These are phyloP conservation scores for Coccomyxa sp. DNA, from an alignment of 139 green algal genomes.

Conservation along the genomic window DNA sequence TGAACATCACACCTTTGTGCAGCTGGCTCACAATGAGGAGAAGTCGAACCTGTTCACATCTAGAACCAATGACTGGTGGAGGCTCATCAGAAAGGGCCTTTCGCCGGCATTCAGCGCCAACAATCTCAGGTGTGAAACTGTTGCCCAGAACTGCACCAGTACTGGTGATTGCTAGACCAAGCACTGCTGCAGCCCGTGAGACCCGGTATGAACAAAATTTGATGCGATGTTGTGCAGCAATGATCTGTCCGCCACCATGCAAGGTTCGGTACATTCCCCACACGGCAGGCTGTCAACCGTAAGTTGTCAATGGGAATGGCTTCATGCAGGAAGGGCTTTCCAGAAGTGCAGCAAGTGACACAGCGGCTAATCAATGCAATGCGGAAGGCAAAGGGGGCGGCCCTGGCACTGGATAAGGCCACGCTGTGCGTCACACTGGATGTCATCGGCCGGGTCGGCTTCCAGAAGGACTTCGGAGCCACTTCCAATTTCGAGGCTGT, in stretches of 20 bases:
- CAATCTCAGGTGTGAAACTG: slow-evolving; percentile 5
- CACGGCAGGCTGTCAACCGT: too few relatives aligned
- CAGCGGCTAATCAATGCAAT: background rate
- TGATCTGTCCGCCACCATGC: too few relatives aligned
- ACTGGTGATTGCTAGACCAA: too few relatives aligned
- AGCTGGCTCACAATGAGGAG: background rate
- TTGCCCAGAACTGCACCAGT: too few relatives aligned
- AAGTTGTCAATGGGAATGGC: too few relatives aligned
- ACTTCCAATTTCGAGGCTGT: slow-evolving; percentile 1
- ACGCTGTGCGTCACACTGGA: slow-evolving; percentile 2
- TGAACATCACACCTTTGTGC: background rate
- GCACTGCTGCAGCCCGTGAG: too few relatives aligned
- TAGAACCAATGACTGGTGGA: slow-evolving; percentile 12
- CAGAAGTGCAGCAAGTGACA: background rate
- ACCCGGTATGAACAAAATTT: too few relatives aligned
- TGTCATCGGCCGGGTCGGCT: slow-evolving; percentile 11
- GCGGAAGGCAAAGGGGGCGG: background rate
- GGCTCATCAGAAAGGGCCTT: slow-evolving; percentile 11
- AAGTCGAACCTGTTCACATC: background rate
- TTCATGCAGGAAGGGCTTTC: background rate
- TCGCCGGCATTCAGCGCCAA: slow-evolving; percentile 18
- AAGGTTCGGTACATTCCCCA: too few relatives aligned
- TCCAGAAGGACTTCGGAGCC: slow-evolving; percentile 13
- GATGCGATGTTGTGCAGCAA: too few relatives aligned
- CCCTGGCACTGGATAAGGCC: background rate